Conservation (phyloP, 148 eudicot species). For the Diospyros kaki region DNA sequence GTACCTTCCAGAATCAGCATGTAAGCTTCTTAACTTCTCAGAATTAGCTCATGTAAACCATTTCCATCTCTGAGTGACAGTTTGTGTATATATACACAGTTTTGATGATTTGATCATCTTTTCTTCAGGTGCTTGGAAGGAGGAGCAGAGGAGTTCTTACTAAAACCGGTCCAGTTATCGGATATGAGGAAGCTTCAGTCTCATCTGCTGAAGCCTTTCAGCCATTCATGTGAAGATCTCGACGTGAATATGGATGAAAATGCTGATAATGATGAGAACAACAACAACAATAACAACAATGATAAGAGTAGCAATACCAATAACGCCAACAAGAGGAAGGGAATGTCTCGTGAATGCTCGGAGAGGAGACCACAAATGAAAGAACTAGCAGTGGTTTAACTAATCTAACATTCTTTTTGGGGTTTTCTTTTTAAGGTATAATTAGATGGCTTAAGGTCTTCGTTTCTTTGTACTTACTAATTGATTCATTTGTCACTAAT, state of each 20-base stretch:
- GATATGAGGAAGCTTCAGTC: slow-evolving; percentile 44
- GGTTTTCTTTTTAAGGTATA: background rate
- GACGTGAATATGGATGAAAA: background rate
- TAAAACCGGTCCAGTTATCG: slow-evolving; percentile 53
- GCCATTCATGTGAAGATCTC: background rate
- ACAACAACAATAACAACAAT: background rate
- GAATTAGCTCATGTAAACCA: background rate
- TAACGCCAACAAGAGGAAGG: slow-evolving; percentile 24
- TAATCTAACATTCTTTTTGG: background rate
- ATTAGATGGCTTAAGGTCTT: too few species aligned
- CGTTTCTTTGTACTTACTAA: too few species aligned
- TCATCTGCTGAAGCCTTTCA: slow-evolving; percentile 10
- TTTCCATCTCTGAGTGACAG: background rate
- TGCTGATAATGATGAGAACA: background rate
- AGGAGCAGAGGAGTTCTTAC: slow-evolving; percentile 59
- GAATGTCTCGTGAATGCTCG: slow-evolving; percentile 10
- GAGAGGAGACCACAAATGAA: slow-evolving; percentile 20
- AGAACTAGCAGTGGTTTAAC: slow-evolving; percentile 17
- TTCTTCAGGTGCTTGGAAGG: slow-evolving; percentile 52
- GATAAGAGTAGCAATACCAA: background rate
- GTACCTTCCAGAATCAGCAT: slow-evolving; percentile 57
- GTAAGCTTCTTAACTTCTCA: slow-evolving; percentile 18
- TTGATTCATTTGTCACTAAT: too few species aligned
- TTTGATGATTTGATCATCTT: background rate
- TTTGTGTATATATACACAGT: background rate